phyloP scores from a whole-genome alignment of 2,329 filamentous ascomycete species.

The Ceratocystis lukuohia region DNA sequence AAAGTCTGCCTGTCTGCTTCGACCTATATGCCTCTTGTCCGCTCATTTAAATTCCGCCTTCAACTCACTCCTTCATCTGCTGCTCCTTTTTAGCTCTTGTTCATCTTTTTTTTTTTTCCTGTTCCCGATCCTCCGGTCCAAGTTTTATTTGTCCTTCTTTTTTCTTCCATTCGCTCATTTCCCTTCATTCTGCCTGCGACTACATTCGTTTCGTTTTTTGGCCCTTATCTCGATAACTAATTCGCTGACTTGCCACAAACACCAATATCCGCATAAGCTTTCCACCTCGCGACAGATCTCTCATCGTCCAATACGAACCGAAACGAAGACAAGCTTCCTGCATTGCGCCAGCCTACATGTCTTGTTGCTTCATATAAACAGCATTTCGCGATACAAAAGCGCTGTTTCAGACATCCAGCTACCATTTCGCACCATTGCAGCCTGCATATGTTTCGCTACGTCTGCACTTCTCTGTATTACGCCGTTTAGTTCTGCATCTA shows the following conservation, averaged over 20 bases:
- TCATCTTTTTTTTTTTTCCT: not conserved
- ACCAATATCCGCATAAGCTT: not conserved
- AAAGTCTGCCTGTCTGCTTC: not conserved
- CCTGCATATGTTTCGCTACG: not conserved
- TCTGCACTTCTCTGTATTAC: not conserved
- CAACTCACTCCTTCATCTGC: not conserved
- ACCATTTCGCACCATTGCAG: not conserved
- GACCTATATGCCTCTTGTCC: not conserved
- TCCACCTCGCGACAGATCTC: not conserved
- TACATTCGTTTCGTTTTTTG: slow-evolving; percentile 1
- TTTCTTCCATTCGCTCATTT: not conserved
- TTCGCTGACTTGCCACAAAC: not conserved
- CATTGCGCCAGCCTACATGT: slow-evolving; percentile 1
- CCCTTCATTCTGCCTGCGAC: not conserved
- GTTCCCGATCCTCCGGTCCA: not conserved
- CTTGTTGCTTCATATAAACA: not conserved
- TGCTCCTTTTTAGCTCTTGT: no score
- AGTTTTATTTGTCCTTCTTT: not conserved
- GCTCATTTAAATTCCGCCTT: not conserved
- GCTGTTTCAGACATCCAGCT: slow-evolving; percentile 3
- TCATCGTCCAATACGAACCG: not conserved
- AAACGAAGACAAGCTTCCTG: slow-evolving; percentile 1
- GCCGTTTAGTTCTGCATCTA: not conserved
- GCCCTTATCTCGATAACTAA: not conserved
- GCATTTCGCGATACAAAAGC: not conserved